Conservation (phyloP, 2,329 filamentous ascomycete species). For the Cyphellophora attinorum region DNA sequence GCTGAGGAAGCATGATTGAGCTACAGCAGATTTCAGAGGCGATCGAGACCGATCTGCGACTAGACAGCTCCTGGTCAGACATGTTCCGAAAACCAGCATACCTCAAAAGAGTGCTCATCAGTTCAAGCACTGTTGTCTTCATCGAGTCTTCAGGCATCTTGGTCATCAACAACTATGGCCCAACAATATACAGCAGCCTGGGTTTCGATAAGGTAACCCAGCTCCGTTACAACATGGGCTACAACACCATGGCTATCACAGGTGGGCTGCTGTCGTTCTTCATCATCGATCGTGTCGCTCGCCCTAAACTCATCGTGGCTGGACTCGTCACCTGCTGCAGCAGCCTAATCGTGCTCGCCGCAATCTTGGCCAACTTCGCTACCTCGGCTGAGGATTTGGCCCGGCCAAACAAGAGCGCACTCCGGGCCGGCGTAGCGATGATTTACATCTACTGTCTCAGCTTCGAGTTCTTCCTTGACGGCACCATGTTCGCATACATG, state of each 20-base stretch:
- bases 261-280: conserved; percentile 7
- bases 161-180: conserved; percentile 37
- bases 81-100: conserved; percentile 11
- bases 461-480: conserved; percentile 6
- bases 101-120: conserved; percentile 10
- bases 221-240: conserved; percentile 13
- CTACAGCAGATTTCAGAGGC: too few relatives aligned
- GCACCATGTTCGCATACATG: conserved; percentile 8
- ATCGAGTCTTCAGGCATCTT: conserved; percentile 33
- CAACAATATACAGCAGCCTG: conserved; percentile 34
- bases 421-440: conserved; percentile 28
- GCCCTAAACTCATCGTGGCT: conserved; percentile 11
- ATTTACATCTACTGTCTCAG: conserved; percentile 11
- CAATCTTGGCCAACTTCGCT: conserved; percentile 4
- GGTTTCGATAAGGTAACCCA: conserved; percentile 28
- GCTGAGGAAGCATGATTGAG: too few relatives aligned
- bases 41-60: conserved; percentile 6
- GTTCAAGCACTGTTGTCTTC: conserved; percentile 6
- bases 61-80: conserved; percentile 8
- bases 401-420: conserved; percentile 19
- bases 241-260: conserved; percentile 10
- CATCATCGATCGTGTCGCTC: conserved; percentile 13
- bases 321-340: conserved; percentile 7
- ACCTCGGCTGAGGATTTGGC: conserved; percentile 1
- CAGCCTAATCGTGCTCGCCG: conserved; percentile 6